Evolutionary conservation across 2,329 filamentous ascomycete species (phyloP), one percentile per base, ranked within the genome.

Genomic region (Verruconis gallopava): DNA sequence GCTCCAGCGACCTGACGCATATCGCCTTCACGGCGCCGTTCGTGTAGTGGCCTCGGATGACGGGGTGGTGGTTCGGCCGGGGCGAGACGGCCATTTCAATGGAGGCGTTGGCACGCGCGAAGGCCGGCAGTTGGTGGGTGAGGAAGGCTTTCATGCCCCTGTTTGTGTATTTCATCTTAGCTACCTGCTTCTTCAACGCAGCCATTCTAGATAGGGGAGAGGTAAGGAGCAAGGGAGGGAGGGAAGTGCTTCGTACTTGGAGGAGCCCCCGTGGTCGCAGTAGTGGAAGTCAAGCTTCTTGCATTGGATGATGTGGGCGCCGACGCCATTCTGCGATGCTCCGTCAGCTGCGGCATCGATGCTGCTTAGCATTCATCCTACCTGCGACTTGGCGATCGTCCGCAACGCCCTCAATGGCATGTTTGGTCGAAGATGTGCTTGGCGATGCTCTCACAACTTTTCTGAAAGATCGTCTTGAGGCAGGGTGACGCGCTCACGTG

Each of bases 221-320:
- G 18, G 17, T 19, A n/a, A 30, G 6, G 25, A n/a, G n/a, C 9
- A 5, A 11, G 1, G 6, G 6, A 33, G 14, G 11, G 17, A 17
- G 18, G 17, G 38, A n/a, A 30, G 21, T 21, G 25, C n/a, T 9
- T 91, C 86, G 96, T 95, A 58, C 91, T 91, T 56, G 69, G 89
- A 96, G 62, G 85, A 93, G 48, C 88, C 91, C 44, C 83, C 85
- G 76, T 82, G 88, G 72, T 96, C 86, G 70, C 91, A 96, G 69
- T 94, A 98, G 68, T 93, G 84, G 58, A 98, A 85, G 62, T 94
- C 85, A 61, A 98, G 71, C 58, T 81, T 83, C 71, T 85, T 93
- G 77, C 91, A 98, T 69, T 94, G 89, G 45, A 95, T 76, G 64
- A 98, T 85, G 70, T 96, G 96, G 60, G 88, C 84, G 55, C 89